Evolutionary conservation across 2,329 filamentous ascomycete genomes (phyloP).

Genomic region (Biscogniauxia mediterranea): DNA sequence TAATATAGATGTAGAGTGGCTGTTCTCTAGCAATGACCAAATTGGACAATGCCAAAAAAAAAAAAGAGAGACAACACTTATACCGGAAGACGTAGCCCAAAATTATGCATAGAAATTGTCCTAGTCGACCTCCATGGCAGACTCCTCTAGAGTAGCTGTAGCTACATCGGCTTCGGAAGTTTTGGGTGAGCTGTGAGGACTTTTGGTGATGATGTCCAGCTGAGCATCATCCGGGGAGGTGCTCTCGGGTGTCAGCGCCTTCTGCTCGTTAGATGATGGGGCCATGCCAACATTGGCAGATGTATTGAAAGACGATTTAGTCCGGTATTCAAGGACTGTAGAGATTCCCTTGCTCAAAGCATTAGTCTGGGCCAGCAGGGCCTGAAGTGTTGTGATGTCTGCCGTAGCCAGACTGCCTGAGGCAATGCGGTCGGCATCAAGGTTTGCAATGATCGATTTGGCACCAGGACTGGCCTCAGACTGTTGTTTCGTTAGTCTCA

Average conservation of each 20-base stretch:
- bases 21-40: not conserved
- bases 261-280: conserved; percentile 6
- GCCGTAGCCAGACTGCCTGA: conserved; percentile 38
- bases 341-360: conserved; percentile 43
- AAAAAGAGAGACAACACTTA: not conserved
- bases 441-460: conserved; percentile 50
- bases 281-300: conserved; percentile 3
- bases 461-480: conserved; percentile 43
- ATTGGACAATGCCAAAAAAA: not conserved
- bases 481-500: conserved; percentile 29
- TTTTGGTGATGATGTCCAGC: conserved; percentile 4
- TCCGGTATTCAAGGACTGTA: conserved; percentile 32
- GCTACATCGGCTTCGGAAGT: conserved; percentile 6
- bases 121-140: conserved; percentile 29
- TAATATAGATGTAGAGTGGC: not conserved
- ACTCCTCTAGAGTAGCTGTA: conserved; percentile 11
- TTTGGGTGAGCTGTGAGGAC: conserved; percentile 9
- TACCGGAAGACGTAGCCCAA: not conserved
- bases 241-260: conserved; percentile 15
- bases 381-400: conserved; percentile 46
- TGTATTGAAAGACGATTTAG: conserved; percentile 8
- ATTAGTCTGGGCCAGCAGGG: conserved; percentile 48
- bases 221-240: conserved; percentile 22
- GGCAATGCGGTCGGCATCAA: conserved; percentile 43
- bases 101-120: not conserved